Percentiles rank a stretch among this genome's conserved stretches.
Evolutionary conservation across 768 basidiomycete species (phyloP).

Genomic region (Sutorius australiensis): DNA sequence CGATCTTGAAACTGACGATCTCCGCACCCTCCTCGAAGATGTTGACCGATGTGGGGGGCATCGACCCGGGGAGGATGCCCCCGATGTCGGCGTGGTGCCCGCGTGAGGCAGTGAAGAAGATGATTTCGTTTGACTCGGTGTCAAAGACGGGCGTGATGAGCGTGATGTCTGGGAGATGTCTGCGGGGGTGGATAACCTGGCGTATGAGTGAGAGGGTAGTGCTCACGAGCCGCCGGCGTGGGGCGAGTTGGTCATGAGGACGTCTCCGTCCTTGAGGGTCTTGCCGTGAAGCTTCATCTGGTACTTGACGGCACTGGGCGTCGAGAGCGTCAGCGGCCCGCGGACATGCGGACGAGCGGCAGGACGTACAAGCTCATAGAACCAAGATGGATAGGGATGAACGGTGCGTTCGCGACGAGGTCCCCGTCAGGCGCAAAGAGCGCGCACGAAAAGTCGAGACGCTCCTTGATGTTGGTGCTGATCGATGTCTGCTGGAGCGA

Average conservation of each 20-base stretch:
- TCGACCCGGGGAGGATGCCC: constrained; percentile 88
- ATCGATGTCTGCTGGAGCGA: constrained; percentile 89
- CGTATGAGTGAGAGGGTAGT: not conserved
- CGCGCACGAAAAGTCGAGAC: constrained; percentile 93
- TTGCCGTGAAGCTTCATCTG: constrained; percentile 77
- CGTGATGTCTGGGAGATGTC: constrained; percentile 85
- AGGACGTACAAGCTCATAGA: constrained; percentile 83
- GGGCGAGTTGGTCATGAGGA: constrained; percentile 90
- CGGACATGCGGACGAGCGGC: too few species aligned
- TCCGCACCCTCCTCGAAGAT: constrained; percentile 95
- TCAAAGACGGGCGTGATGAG: constrained; percentile 91
- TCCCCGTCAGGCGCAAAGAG: constrained; percentile 94
- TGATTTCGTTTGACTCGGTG: constrained; percentile 60
- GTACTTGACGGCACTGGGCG: constrained; percentile 73
- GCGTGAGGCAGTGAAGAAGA: constrained; percentile 90
- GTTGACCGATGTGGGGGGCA: constrained; percentile 90
- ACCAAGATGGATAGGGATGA: constrained; percentile 83
- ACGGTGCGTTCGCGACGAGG: constrained; percentile 91
- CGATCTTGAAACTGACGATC: constrained; percentile 89
- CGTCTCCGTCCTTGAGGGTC: constrained; percentile 82
- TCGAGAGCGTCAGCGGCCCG: too few species aligned
- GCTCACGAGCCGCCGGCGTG: constrained; percentile 84
- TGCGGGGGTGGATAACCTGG: constrained; percentile 12
- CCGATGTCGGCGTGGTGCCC: constrained; percentile 96
- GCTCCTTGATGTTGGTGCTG: constrained; percentile 92